Evolutionary conservation across 176 grass and related monocot genomes (phyloP), one percentile per base, ranked within the genome.

Genomic region (Aechmea fasciata): DNA sequence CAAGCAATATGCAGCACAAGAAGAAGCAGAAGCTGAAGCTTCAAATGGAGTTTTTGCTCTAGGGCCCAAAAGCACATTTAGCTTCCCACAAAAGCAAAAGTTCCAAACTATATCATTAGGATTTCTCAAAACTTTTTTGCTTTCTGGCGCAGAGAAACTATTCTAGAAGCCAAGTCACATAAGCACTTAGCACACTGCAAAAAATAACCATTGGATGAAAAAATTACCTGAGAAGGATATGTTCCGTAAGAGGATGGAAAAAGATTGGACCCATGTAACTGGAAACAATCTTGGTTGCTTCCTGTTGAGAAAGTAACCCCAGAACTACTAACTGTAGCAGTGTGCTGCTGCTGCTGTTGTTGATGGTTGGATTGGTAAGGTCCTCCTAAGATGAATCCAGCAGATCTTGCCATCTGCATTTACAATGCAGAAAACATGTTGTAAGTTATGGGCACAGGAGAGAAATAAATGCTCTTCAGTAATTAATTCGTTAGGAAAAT

Each of bases 341-440:
- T 2, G 24, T 77, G 75, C 13, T 69, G 75, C 75, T 77, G 75
- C 41, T 69, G 75, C 18, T 77, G 75, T 47, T 77, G 75, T 47
- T 77, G 75, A 61, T 52, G 75, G 66, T 69, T 77, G 17, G 75
- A 20, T 57, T 52, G 65, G 10, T 59, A 77, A 25, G 66, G 69
- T 48, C 65, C 75, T 69, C 75, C 75, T 62, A 77, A 77, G 75
- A 22, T 77, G 59, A 77, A 77, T 68, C 75, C 75, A 69, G 65
- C 3, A 62, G 75, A 69, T 69, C 66, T 77, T 69, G 65, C 18
- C 75, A 77, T 61, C 75, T 77, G 54, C 55, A 61, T 61, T 19
- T 67, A 41, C 6, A 67, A 15, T 47, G 64, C 64, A 66, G 8
- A 15, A 67, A 48, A 13, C 13, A 26, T 17, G 15, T 67, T 10